Evolutionary conservation across 208 protist species (phyloP), one percentile per base, ranked within the genome.

Genomic region (Polymyxa betae): DNA sequence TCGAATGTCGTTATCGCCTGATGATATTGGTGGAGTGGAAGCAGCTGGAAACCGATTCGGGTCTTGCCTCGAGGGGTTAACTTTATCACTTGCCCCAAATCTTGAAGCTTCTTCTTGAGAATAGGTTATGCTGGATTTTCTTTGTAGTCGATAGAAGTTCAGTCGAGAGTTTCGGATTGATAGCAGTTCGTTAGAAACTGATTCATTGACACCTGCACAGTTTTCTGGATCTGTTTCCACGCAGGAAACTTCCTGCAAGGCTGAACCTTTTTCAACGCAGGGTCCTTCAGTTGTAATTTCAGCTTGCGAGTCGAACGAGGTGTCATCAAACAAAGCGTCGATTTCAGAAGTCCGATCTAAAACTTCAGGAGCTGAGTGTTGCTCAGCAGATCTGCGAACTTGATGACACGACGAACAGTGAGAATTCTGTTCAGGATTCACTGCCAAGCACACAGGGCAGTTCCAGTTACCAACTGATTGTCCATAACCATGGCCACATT

Each of bases 81-180:
- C n/a, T n/a, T n/a, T n/a, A n/a, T n/a, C n/a, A n/a, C n/a, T n/a
- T n/a, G n/a, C n/a, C n/a, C n/a, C n/a, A n/a, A n/a, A n/a, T n/a
- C n/a, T n/a, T n/a, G n/a, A n/a, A n/a, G 24, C 24, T 60, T 5
- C 49, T 60, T 5, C 49, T 5, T 60, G 12, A 24, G 12, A 5
- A 60, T 24, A 29, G 5, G 49, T 60, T 24, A 60, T 29, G 49
- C 49, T 60, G 24, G 12, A 29, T 5, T 82, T 82, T 43, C 72
- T 5, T 82, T 82, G 72, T 38, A 82, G 72, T n/a, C n/a, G 72
- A n/a, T 82, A 82, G n/a, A 82, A 82, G 72, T 82, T 82, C 16
- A 82, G 40, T 40, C 72, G 72, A 35, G 72, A 82, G 35, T 82
- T 82, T 16, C 16, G 72, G 16, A 82, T 82, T 5, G 5, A 16